Percentiles rank a stretch among this genome's conserved stretches.
phyloP scores from a whole-genome alignment of 345 rosid genomes.

The Salix caprea region DNA sequence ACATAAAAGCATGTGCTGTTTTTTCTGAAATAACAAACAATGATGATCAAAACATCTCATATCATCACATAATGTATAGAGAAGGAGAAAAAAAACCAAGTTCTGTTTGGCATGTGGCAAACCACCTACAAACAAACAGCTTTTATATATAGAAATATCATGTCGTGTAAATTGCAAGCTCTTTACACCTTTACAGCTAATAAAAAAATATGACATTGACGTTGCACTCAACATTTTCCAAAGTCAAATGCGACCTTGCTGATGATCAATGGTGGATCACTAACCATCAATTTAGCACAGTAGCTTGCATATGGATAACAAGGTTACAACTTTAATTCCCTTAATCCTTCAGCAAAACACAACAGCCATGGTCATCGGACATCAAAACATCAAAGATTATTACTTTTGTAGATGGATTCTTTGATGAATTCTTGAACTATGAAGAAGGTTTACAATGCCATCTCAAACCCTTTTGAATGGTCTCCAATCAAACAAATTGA shows the following conservation, averaged over 20 bases:
- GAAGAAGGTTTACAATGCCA: conserved; percentile 17
- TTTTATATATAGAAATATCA: background rate
- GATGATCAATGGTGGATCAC: background rate
- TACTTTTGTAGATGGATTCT: background rate
- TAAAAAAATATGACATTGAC: background rate
- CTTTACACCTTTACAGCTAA: background rate
- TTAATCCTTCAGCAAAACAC: background rate
- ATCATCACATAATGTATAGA: no score
- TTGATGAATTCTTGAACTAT: background rate
- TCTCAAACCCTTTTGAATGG: conserved; percentile 16
- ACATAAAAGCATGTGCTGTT: no score
- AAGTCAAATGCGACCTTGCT: background rate
- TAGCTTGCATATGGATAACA: background rate
- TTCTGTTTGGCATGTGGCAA: background rate
- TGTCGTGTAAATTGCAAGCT: background rate
- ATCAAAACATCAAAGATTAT: background rate
- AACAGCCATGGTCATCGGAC: background rate
- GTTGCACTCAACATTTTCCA: background rate
- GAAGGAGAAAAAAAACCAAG: no score
- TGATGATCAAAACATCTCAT: no score
- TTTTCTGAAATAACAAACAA: no score
- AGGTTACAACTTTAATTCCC: background rate
- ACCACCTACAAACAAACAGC: background rate
- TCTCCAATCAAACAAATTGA: conserved; percentile 22
- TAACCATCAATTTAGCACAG: background rate